A percentile compares a stretch with the other conserved stretches of the same genome.
Evolutionary conservation across 2,329 filamentous ascomycete species (phyloP).

Genomic region (Chaetomium globosum): DNA sequence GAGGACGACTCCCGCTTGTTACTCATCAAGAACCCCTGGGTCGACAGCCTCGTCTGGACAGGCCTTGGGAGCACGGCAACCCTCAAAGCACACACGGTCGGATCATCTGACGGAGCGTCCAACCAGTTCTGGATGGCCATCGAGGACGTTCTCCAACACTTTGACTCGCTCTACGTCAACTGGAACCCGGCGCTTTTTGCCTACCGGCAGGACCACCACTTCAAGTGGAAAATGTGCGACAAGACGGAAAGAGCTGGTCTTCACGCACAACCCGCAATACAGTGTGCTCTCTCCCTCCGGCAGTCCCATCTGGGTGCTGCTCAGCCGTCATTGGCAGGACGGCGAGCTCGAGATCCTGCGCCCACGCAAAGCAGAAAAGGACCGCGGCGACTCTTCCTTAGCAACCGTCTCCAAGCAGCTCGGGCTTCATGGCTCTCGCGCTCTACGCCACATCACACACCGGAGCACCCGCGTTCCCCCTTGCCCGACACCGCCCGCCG

Average conservation of each 20-base stretch:
- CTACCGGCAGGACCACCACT: slow-evolving; percentile 84
- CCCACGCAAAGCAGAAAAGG: slow-evolving; percentile 38
- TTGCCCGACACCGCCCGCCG: slow-evolving; percentile 65
- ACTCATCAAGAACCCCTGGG: slow-evolving; percentile 95
- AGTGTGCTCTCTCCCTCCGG: slow-evolving; percentile 62
- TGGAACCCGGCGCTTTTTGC: slow-evolving; percentile 90
- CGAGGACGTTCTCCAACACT: slow-evolving; percentile 85
- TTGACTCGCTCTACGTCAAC: slow-evolving; percentile 94
- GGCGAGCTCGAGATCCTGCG: slow-evolving; percentile 62
- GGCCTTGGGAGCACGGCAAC: slow-evolving; percentile 50
- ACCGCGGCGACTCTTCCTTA: slow-evolving; percentile 42
- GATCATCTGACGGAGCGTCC: slow-evolving; percentile 47
- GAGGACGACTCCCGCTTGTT: slow-evolving; percentile 65
- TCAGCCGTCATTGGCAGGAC: slow-evolving; percentile 83
- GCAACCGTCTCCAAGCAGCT: slow-evolving; percentile 56
- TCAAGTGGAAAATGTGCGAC: slow-evolving; percentile 70
- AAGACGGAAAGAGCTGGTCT: slow-evolving; percentile 56
- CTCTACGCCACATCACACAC: slow-evolving; percentile 65
- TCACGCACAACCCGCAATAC: slow-evolving; percentile 71
- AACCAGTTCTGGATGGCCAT: slow-evolving; percentile 95
- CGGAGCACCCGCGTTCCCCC: slow-evolving; percentile 73
- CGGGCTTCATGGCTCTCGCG: slow-evolving; percentile 88
- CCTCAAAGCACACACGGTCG: slow-evolving; percentile 38
- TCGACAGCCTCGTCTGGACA: slow-evolving; percentile 75
- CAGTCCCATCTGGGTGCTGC: slow-evolving; percentile 77